Evolutionary conservation across 2,329 filamentous ascomycete genomes (phyloP), one percentile per base, ranked within the genome.

Genomic region (Truncatella angustata): DNA sequence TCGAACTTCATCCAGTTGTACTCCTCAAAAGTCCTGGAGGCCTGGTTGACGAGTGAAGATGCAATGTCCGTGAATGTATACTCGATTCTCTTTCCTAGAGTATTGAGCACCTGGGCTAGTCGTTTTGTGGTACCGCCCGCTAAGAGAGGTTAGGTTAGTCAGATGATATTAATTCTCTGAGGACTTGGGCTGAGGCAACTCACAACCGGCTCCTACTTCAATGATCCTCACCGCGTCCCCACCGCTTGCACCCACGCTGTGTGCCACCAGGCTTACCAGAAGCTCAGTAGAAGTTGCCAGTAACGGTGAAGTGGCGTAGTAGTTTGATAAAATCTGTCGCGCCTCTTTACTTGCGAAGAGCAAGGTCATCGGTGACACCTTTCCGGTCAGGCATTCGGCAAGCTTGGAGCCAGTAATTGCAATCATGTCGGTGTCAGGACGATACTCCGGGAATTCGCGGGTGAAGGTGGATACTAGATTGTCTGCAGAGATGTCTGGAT

Each of bases 11-110:
- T 68, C 14, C 37, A 53, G 1, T 9, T 18, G n/a, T 37, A 37
- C 6, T 49, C 18, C 9, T 30, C 16, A 6, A 49, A 49, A 30
- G 36, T 49, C 6, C 40, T 52, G 23, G 54, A 50, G 0, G 49
- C 18, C 4, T 56, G 54, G 1, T 58, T 46, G 1, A 72, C 67
- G 0, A 73, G 58, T 0, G 65, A 63, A 0, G 62, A 39, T 0
- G 72, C 71, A 4, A 77, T 42, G 40, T 77, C 74, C 2, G 73
- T 75, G 50, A 76, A 71, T 1, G 67, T 71, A 48, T 76, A 76
- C 6, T 65, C 54, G 21, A 74, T 59, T n/a, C n/a, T n/a, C n/a
- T n/a, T n/a, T n/a, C n/a, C n/a, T n/a, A n/a, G n/a, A n/a, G n/a
- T n/a, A n/a, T n/a, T n/a, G n/a, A n/a, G n/a, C n/a, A n/a, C n/a